Evolutionary conservation across 495 filamentous ascomycete species (phyloP).

Genomic region (Endocarpon pusillum): DNA sequence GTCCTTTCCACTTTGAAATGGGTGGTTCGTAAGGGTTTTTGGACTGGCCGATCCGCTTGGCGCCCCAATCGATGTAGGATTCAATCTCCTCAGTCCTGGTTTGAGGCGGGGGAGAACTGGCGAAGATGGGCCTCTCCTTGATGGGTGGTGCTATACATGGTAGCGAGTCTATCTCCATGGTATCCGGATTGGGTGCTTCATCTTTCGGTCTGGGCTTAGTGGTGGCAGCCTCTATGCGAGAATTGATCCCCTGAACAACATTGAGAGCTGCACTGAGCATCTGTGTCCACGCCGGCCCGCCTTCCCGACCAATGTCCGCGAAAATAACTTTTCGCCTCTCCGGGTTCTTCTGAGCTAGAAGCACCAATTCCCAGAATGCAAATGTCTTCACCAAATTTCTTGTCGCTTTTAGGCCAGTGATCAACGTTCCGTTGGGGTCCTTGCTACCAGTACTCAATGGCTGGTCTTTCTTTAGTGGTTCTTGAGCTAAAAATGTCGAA

Average conservation of each 20-base stretch:
- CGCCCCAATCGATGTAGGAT: constrained; percentile 33
- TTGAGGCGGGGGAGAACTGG: constrained; percentile 25
- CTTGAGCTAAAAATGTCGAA: constrained; percentile 55
- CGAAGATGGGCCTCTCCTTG: constrained; percentile 40
- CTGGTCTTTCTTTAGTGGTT: constrained; percentile 64
- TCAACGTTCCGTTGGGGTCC: constrained; percentile 80
- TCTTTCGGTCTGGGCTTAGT: constrained; percentile 13
- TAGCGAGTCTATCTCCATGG: constrained; percentile 18
- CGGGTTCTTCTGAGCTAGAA: constrained; percentile 56
- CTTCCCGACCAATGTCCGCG: constrained; percentile 71
- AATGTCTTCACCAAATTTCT: constrained; percentile 41
- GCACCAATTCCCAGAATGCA: constrained; percentile 79
- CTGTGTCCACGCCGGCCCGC: constrained; percentile 66
- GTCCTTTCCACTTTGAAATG: constrained; percentile 5
- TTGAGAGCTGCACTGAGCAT: constrained; percentile 48
- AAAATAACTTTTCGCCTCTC: constrained; percentile 68
- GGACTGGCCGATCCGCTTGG: constrained; percentile 42
- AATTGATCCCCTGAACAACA: constrained; percentile 45
- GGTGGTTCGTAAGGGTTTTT: constrained; percentile 4
- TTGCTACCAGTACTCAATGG: constrained; percentile 71
- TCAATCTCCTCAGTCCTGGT: constrained; percentile 32
- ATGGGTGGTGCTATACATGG: constrained; percentile 34
- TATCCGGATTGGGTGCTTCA: constrained; percentile 15
- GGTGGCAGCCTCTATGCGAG: constrained; percentile 42
- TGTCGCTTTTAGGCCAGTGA: constrained; percentile 60